These are phyloP conservation scores for Entomortierella parvispora DNA, from an alignment of 192 early-diverging fungal species.

Conservation along the genomic window DNA sequence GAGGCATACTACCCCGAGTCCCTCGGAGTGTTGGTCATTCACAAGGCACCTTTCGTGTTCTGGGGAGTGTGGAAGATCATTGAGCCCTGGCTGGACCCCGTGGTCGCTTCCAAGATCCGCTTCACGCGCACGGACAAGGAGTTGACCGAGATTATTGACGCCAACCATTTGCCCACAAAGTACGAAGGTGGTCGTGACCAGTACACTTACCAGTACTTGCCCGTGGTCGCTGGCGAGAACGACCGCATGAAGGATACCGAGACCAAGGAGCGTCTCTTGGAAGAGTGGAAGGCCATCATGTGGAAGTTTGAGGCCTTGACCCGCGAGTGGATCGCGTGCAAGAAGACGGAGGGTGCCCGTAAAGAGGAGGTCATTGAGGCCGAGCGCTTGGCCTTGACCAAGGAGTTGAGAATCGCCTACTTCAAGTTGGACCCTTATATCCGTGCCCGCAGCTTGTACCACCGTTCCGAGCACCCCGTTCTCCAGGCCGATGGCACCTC, in stretches of 20 bases:
- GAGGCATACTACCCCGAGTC: slow-evolving; percentile 94
- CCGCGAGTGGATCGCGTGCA: slow-evolving; percentile 56
- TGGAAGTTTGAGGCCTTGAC: slow-evolving; percentile 61
- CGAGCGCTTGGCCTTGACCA: slow-evolving; percentile 49
- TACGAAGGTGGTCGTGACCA: slow-evolving; percentile 67
- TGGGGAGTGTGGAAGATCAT: slow-evolving; percentile 87
- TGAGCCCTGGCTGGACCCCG: slow-evolving; percentile 87
- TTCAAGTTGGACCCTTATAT: slow-evolving; percentile 62
- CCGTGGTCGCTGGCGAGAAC: slow-evolving; percentile 42
- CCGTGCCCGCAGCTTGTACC: slow-evolving; percentile 52
- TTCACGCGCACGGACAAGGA: slow-evolving; percentile 76
- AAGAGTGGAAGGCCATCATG: slow-evolving; percentile 45
- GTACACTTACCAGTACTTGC: slow-evolving; percentile 64
- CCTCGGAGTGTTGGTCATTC: slow-evolving; percentile 82
- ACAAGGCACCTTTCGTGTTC: slow-evolving; percentile 93
- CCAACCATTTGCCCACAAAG: slow-evolving; percentile 63
- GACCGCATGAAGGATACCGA: slow-evolving; percentile 59
- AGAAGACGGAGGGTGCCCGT: slow-evolving; percentile 25
- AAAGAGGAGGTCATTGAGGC: slow-evolving; percentile 49
- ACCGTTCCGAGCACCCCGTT: slow-evolving; percentile 45
- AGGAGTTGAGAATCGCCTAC: slow-evolving; percentile 56
- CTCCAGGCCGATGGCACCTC: slow-evolving; percentile 38
- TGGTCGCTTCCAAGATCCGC: slow-evolving; percentile 87
- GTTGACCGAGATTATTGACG: slow-evolving; percentile 70
- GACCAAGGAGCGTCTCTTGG: slow-evolving; percentile 39